A percentile compares a stretch with the other conserved stretches of the same genome.
Conservation (phyloP, 345 rosid genomes). For the Brassica cretica region DNA sequence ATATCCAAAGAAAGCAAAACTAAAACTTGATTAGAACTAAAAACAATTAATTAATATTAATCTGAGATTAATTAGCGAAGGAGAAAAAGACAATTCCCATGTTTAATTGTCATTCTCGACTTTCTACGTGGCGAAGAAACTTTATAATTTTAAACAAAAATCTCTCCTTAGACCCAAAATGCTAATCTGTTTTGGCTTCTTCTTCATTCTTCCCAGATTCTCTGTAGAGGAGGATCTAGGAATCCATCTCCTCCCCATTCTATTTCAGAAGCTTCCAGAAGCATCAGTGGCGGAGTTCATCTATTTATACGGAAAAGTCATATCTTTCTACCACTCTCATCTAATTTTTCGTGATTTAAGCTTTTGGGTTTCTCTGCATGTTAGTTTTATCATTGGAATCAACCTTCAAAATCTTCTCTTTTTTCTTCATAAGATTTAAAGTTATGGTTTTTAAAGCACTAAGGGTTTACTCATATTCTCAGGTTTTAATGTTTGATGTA, state of each 20-base stretch:
- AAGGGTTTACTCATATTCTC: not conserved
- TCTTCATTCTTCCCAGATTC: constrained; percentile 30
- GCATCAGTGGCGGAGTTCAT: constrained; percentile 66
- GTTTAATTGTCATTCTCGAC: not conserved
- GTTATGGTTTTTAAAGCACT: not conserved
- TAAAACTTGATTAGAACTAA: not conserved
- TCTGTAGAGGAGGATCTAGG: constrained; percentile 21
- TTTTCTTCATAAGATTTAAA: not conserved
- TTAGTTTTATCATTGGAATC: not conserved
- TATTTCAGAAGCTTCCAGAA: constrained; percentile 35
- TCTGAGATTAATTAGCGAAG: constrained; percentile 4
- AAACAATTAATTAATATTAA: not conserved
- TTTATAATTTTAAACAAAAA: constrained; percentile 21
- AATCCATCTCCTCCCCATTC: not conserved
- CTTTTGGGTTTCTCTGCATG: constrained; percentile 29
- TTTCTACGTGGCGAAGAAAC: constrained; percentile 4
- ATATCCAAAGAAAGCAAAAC: not conserved
- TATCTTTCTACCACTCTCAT: not conserved
- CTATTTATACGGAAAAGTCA: constrained; percentile 58
- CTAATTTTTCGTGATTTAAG: constrained; percentile 10
- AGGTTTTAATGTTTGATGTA: not conserved
- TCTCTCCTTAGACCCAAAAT: constrained; percentile 14
- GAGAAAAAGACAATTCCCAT: constrained; percentile 28
- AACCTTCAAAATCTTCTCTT: not conserved
- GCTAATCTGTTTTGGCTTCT: constrained; percentile 15